A percentile compares a stretch with the other conserved stretches of the same genome.
phyloP scores from a whole-genome alignment of 75 land plant species.

The Cunninghamia lanceolata region DNA sequence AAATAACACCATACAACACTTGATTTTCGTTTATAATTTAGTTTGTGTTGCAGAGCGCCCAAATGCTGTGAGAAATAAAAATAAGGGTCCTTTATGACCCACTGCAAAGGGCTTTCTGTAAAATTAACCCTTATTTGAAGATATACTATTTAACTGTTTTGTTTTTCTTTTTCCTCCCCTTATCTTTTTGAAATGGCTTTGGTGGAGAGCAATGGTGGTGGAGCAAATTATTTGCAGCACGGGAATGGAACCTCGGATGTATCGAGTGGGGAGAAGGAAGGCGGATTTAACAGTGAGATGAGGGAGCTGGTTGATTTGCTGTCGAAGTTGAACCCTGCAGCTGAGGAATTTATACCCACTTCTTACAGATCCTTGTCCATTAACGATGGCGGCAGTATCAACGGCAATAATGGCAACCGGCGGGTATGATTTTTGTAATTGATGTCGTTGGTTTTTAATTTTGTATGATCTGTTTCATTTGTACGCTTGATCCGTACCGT shows the following conservation, averaged over 20 bases:
- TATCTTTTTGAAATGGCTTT: not conserved
- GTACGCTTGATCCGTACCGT: not conserved
- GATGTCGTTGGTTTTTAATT: not conserved
- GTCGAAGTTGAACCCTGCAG: conserved; percentile 83
- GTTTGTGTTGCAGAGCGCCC: not conserved
- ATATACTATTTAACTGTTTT: not conserved
- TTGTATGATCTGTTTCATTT: not conserved
- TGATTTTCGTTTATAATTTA: not conserved
- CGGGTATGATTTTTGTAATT: conserved; percentile 2
- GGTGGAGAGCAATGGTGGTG: not conserved
- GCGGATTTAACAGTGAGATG: conserved; percentile 36
- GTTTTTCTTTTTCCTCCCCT: not conserved
- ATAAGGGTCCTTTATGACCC: not conserved
- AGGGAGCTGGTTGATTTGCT: conserved; percentile 74
- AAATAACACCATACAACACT: not conserved
- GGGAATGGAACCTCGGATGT: not conserved
- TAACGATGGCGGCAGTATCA: not conserved
- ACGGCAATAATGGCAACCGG: not conserved
- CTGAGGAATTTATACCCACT: conserved; percentile 89
- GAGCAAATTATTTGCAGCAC: not conserved
- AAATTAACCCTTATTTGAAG: no score
- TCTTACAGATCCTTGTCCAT: conserved; percentile 18
- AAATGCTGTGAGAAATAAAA: not conserved
- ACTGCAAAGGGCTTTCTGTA: not conserved
- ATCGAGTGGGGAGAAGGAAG: not conserved